These are phyloP conservation scores for Trametes pubescens DNA, from an alignment of 1,284 basidiomycete species.

Conservation along the genomic window DNA sequence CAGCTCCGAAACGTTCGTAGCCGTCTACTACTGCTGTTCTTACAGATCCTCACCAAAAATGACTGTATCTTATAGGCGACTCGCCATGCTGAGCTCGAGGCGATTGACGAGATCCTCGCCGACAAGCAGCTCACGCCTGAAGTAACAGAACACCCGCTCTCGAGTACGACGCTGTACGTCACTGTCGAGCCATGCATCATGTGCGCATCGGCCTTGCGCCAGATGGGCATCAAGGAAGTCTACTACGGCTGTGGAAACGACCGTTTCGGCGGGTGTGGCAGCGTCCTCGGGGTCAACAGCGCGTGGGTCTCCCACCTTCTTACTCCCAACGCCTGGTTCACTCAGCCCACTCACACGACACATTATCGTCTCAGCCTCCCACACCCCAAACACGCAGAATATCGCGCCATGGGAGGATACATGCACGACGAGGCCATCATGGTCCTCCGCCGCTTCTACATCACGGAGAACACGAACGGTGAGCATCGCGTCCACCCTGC, in stretches of 20 bases:
- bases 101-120: conserved; percentile 89
- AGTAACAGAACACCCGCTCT: conserved; percentile 66
- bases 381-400: conserved; percentile 79
- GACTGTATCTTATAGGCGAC: conserved; percentile 91
- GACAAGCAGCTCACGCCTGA: conserved; percentile 64
- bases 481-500: conserved; percentile 34
- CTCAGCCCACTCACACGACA: neutral
- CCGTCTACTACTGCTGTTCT: neutral
- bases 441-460: conserved; percentile 93
- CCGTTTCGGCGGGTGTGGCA: conserved; percentile 96
- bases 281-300: conserved; percentile 89
- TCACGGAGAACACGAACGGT: conserved; percentile 96
- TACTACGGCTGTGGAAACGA: conserved; percentile 97
- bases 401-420: conserved; percentile 85
- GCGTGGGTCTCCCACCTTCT: conserved; percentile 14
- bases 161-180: conserved; percentile 90
- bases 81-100: conserved; percentile 97
- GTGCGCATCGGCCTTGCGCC: conserved; percentile 95
- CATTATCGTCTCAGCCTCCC: conserved; percentile 49
- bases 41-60: too few species aligned
- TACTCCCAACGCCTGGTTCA: neutral
- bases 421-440: conserved; percentile 95
- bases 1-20: conserved; percentile 85
- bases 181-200: conserved; percentile 99
- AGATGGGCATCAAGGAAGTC: conserved; percentile 91